A percentile compares a stretch with the other conserved stretches of the same genome.
Conservation (phyloP, 2,329 filamentous ascomycete species). For the Cladorrhinum sp. region DNA sequence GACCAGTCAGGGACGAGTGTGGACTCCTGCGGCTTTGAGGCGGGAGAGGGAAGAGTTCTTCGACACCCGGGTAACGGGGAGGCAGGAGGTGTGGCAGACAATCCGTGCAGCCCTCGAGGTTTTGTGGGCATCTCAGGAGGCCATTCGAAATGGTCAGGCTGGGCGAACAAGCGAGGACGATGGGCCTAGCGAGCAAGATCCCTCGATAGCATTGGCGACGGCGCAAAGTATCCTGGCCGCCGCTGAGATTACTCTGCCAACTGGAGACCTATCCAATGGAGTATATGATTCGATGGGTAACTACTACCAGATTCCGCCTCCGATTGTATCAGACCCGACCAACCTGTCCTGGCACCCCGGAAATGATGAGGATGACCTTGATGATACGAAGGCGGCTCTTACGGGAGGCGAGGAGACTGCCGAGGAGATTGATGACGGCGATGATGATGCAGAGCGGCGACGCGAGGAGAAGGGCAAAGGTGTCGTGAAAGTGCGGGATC, state of each 20-base stretch:
- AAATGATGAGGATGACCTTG: constrained; percentile 20
- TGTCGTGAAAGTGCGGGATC: constrained; percentile 43
- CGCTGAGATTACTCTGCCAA: constrained; percentile 70
- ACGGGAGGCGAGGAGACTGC: constrained; percentile 20
- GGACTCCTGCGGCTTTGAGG: constrained; percentile 68
- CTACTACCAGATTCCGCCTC: constrained; percentile 66
- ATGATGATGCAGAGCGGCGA: constrained; percentile 27
- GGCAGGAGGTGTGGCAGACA: constrained; percentile 76
- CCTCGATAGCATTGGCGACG: constrained; percentile 50
- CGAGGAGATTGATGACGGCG: constrained; percentile 20
- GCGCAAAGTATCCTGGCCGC: constrained; percentile 81
- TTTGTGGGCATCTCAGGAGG: constrained; percentile 55
- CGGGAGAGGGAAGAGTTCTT: constrained; percentile 81
- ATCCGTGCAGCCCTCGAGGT: constrained; percentile 66
- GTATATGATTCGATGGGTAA: constrained; percentile 70
- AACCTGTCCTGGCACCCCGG: constrained; percentile 44
- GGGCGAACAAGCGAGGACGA: constrained; percentile 19
- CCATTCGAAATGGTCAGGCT: constrained; percentile 20
- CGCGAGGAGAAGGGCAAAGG: constrained; percentile 55
- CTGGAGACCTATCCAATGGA: constrained; percentile 68
- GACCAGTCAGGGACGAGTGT: constrained; percentile 60
- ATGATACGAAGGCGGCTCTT: constrained; percentile 24
- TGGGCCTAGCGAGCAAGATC: constrained; percentile 35
- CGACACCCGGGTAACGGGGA: constrained; percentile 79
- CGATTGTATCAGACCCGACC: constrained; percentile 65